Evolutionary conservation across 768 basidiomycete genomes (phyloP).

Genomic region (Trametes cingulata): DNA sequence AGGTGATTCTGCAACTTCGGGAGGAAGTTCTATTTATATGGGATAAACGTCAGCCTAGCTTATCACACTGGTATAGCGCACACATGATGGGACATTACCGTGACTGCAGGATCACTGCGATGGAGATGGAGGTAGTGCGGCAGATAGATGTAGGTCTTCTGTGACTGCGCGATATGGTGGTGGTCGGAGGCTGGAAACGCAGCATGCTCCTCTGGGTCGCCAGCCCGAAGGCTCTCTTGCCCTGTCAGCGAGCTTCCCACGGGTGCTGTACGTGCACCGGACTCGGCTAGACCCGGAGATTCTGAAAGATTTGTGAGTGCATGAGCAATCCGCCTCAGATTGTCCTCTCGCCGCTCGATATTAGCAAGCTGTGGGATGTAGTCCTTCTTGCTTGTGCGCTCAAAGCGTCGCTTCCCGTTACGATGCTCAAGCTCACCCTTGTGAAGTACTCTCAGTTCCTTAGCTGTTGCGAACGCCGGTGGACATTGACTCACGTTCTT

Average conservation of each 20-base stretch:
- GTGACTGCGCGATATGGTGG: slow-evolving; percentile 7
- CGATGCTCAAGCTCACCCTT: background rate
- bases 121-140: background rate
- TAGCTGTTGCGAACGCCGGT: no score
- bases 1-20: background rate
- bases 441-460: background rate
- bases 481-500: slow-evolving; percentile 23
- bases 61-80: no score
- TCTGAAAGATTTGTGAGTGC: background rate
- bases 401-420: background rate
- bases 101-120: background rate
- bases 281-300: no score
- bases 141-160: background rate
- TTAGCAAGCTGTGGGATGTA: background rate
- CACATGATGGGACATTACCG: slow-evolving; percentile 18
- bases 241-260: no score
- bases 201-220: no score
- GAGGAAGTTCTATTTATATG: background rate
- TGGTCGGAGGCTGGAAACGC: slow-evolving; percentile 26
- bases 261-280: no score
- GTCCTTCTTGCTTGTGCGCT: background rate
- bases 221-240: no score
- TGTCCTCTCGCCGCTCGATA: background rate
- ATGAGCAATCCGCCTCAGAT: background rate
- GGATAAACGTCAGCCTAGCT: no score